Evolutionary conservation across 2,329 filamentous ascomycete species (phyloP).

Genomic region (Talaromyces marneffei): DNA sequence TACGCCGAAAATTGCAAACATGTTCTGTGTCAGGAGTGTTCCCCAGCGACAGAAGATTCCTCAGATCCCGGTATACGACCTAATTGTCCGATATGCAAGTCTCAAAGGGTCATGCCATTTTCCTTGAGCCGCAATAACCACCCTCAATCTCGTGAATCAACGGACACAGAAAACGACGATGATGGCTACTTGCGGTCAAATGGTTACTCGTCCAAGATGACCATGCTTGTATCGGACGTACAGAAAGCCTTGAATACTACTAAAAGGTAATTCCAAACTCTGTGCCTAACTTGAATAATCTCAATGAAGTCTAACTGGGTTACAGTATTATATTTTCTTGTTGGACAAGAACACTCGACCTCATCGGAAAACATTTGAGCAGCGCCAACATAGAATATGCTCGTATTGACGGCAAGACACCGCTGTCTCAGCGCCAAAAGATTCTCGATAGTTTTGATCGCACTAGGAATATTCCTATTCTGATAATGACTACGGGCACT

Average conservation of each 20-base stretch:
- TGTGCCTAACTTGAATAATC: too few species aligned
- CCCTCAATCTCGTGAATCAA: not conserved
- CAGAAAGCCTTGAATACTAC: constrained; percentile 21
- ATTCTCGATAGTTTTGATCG: constrained; percentile 38
- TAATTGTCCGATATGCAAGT: constrained; percentile 17
- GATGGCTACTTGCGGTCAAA: constrained; percentile 20
- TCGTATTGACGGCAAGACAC: constrained; percentile 43
- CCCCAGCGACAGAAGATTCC: not conserved
- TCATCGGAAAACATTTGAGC: constrained; percentile 23
- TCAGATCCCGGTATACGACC: not conserved
- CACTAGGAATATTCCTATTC: constrained; percentile 25
- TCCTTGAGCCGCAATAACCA: constrained; percentile 17
- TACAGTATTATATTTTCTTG: constrained; percentile 44
- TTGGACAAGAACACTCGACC: constrained; percentile 42
- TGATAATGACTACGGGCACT: constrained; percentile 51
- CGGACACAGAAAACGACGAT: not conserved
- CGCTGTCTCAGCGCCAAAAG: constrained; percentile 31
- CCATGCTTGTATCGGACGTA: constrained; percentile 29
- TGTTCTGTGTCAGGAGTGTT: constrained; percentile 24
- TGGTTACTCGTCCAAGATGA: constrained; percentile 32
- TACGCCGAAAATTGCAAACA: constrained; percentile 26
- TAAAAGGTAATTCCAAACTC: constrained; percentile 23
- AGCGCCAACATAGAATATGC: constrained; percentile 12
- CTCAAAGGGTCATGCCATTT: constrained; percentile 18
- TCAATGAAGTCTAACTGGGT: not conserved